Conservation (phyloP, 495 filamentous ascomycete species). For the Apodospora peruviana region DNA sequence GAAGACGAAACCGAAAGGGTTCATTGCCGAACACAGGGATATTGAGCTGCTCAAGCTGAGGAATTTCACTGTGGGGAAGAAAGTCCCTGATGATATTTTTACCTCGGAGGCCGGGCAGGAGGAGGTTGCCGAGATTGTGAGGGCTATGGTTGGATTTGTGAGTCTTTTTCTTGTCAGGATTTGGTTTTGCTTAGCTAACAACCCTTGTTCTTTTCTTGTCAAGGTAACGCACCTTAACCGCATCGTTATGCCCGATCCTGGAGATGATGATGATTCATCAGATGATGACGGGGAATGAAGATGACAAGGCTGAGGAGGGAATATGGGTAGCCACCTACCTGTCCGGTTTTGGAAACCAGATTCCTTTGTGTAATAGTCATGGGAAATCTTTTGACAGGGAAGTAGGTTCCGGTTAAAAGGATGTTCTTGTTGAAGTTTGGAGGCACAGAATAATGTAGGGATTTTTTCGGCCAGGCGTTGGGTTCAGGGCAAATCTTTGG, state of each 20-base stretch:
- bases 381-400: background rate
- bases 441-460: too few species aligned
- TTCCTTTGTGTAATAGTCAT: background rate
- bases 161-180: constrained; percentile 30
- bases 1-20: constrained; percentile 85
- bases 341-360: background rate
- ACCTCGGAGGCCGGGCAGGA: constrained; percentile 45
- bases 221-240: constrained; percentile 19
- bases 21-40: constrained; percentile 63
- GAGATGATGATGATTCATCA: constrained; percentile 28
- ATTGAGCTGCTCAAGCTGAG: constrained; percentile 70
- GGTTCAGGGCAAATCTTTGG: too few species aligned
- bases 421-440: too few species aligned
- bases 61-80: constrained; percentile 66
- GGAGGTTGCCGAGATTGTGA: constrained; percentile 33
- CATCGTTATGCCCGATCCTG: constrained; percentile 48
- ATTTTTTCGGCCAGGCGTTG: too few species aligned
- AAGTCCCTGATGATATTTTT: constrained; percentile 52
- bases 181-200: too few species aligned
- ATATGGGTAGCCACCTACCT: background rate
- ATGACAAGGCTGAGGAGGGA: background rate
- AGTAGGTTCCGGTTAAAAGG: too few species aligned
- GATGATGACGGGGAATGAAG: constrained; percentile 15
- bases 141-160: constrained; percentile 61
- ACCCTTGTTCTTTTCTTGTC: background rate